These are phyloP conservation scores for Metahyphopichia silvanorum DNA, from an alignment of 805 yeast species.

Conservation along the genomic window DNA sequence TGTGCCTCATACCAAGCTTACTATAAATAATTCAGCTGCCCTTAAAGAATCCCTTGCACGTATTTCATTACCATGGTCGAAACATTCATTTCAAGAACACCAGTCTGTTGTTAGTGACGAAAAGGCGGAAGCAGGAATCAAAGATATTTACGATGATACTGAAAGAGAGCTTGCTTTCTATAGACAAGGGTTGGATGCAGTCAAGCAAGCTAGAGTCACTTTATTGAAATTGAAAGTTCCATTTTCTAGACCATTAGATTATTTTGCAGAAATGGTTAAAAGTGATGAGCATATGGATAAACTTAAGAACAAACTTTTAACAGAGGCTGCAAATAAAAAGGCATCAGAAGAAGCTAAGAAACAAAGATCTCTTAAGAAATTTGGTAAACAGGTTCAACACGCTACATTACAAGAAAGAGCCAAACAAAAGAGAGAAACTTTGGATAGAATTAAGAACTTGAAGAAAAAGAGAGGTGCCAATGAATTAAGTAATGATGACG, in stretches of 20 bases:
- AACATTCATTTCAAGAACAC: slow-evolving; percentile 78
- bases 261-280: slow-evolving; percentile 98
- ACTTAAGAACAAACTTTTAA: slow-evolving; percentile 73
- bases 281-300: slow-evolving; percentile 98
- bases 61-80: slow-evolving; percentile 61
- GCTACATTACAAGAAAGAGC: slow-evolving; percentile 92
- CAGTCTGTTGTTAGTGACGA: slow-evolving; percentile 64
- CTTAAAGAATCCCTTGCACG: slow-evolving; percentile 65
- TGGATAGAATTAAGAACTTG: slow-evolving; percentile 86
- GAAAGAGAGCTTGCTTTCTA: slow-evolving; percentile 94
- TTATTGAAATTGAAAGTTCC: slow-evolving; percentile 73
- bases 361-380: slow-evolving; percentile 93
- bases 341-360: slow-evolving; percentile 91
- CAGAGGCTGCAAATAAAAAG: slow-evolving; percentile 79
- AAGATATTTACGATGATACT: slow-evolving; percentile 91
- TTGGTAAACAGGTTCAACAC: slow-evolving; percentile 94
- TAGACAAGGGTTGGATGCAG: slow-evolving; percentile 89
- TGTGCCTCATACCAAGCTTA: slow-evolving; percentile 86
- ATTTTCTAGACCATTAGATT: slow-evolving; percentile 90
- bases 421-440: slow-evolving; percentile 84
- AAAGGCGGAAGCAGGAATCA: slow-evolving; percentile 62
- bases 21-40: slow-evolving; percentile 86
- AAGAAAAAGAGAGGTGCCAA: slow-evolving; percentile 82
- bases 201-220: slow-evolving; percentile 63
- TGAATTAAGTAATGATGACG: slow-evolving; percentile 67